Conservation (phyloP, 768 basidiomycete genomes). For the Mycena belliarum region DNA sequence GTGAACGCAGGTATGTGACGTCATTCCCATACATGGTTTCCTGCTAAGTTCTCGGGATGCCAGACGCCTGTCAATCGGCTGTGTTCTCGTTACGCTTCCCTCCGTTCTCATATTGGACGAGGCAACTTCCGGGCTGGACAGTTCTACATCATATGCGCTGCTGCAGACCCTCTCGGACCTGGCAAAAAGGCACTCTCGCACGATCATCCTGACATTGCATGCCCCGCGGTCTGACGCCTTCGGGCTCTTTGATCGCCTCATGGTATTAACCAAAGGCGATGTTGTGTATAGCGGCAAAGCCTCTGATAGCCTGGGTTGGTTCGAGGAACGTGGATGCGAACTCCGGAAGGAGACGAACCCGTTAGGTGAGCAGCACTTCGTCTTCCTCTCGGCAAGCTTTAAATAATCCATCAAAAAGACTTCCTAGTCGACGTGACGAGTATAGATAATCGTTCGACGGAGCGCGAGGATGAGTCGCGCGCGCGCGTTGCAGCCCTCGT, state of each 20-base stretch:
- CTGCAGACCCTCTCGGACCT: conserved; percentile 33
- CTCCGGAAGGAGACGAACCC: conserved; percentile 41
- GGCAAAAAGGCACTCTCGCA: conserved; percentile 30
- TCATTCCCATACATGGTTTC: neutral
- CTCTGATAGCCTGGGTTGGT: conserved; percentile 35
- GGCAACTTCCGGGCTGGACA: conserved; percentile 26
- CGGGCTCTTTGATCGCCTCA: conserved; percentile 44
- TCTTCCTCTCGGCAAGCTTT: neutral
- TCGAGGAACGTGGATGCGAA: conserved; percentile 33
- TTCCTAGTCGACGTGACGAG: conserved; percentile 28
- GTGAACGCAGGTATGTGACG: conserved; percentile 34
- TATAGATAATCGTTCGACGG: conserved; percentile 41
- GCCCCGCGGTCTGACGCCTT: conserved; percentile 50
- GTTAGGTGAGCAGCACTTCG: conserved; percentile 24
- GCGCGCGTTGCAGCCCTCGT: conserved; percentile 35
- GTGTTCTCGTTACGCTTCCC: conserved; percentile 45
- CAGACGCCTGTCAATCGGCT: conserved; percentile 43
- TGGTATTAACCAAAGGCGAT: conserved; percentile 43
- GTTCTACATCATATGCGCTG: conserved; percentile 31
- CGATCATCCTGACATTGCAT: conserved; percentile 47
- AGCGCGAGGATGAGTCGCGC: conserved; percentile 35
- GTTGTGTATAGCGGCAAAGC: conserved; percentile 42
- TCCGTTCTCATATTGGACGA: conserved; percentile 48
- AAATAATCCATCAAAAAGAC: conserved; percentile 41
- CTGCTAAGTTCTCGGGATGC: neutral